Evolutionary conservation across 148 eudicot genomes (phyloP).

Genomic region (Drosera capensis): DNA sequence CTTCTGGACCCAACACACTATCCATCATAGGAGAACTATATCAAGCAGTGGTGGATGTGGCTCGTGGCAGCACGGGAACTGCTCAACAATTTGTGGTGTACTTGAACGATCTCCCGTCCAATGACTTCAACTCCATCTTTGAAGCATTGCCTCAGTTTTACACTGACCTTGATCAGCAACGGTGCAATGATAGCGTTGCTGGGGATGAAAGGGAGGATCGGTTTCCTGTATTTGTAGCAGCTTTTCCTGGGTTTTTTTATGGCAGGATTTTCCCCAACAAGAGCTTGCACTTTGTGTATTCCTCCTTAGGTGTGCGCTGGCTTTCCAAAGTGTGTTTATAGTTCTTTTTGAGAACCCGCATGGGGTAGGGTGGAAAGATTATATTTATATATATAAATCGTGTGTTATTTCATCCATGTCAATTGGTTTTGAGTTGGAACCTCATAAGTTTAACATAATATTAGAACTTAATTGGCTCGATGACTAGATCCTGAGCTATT

Average conservation of each 20-base stretch:
- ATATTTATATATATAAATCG: too few relatives aligned
- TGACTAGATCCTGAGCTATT: too few relatives aligned
- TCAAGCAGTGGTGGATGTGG: constrained; percentile 5
- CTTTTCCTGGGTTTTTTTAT: constrained; percentile 16
- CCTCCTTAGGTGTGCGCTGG: constrained; percentile 16
- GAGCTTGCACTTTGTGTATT: constrained; percentile 9
- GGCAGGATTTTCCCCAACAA: constrained; percentile 10
- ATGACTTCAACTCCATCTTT: constrained; percentile 15
- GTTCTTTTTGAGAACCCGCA: too few relatives aligned
- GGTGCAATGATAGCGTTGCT: background rate
- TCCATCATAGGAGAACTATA: constrained; percentile 2
- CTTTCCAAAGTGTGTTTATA: constrained; percentile 18
- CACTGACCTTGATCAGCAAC: background rate
- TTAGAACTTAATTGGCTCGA: too few relatives aligned
- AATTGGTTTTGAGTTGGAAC: too few relatives aligned
- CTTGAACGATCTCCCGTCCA: constrained; percentile 17
- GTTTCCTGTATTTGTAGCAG: constrained; percentile 4
- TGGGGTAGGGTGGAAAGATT: too few relatives aligned
- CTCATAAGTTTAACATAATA: too few relatives aligned
- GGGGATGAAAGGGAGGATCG: background rate
- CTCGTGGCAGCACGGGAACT: background rate
- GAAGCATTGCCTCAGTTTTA: constrained; percentile 5
- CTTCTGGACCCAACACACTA: constrained; percentile 11
- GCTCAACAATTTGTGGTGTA: constrained; percentile 7
- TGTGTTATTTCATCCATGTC: too few relatives aligned